Percentiles rank a stretch among this genome's conserved stretches.
Conservation (phyloP, 306 rosid species). For the Prunus fruticosa region DNA sequence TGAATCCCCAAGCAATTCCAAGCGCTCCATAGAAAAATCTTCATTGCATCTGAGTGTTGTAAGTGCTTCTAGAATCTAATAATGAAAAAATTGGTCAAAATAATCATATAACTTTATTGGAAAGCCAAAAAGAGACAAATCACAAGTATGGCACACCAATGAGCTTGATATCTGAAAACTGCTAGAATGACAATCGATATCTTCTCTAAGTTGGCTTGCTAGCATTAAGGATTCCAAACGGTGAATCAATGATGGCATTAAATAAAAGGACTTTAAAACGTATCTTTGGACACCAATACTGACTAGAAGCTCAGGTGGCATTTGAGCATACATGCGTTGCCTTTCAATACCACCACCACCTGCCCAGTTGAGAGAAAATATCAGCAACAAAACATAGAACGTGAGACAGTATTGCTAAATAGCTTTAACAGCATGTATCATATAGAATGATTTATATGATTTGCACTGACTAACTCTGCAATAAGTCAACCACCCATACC, state of each 20-base stretch:
- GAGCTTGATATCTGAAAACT: conserved; percentile 54
- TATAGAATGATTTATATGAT: not conserved
- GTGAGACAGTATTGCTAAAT: not conserved
- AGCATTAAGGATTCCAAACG: conserved; percentile 82
- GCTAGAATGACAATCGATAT: conserved; percentile 44
- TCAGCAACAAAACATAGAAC: conserved; percentile 12
- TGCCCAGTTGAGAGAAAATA: conserved; percentile 26
- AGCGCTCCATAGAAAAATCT: conserved; percentile 85
- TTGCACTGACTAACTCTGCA: not conserved
- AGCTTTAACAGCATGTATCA: not conserved
- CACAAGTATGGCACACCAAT: conserved; percentile 49
- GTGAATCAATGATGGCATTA: conserved; percentile 81
- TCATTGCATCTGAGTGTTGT: conserved; percentile 78
- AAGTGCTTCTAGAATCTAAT: conserved; percentile 84
- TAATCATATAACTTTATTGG: conserved; percentile 7
- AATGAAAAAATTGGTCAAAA: conserved; percentile 18
- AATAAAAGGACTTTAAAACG: conserved; percentile 65
- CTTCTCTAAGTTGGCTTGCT: conserved; percentile 85
- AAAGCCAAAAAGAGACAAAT: conserved; percentile 5
- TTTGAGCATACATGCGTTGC: conserved; percentile 59
- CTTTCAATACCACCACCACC: conserved; percentile 39
- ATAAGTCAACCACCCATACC: not conserved
- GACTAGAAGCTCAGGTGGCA: conserved; percentile 88
- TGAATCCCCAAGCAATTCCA: conserved; percentile 96
- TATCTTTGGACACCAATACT: conserved; percentile 53